phyloP scores from a whole-genome alignment of 179 eudicot species.

The Drosera spatulata region DNA sequence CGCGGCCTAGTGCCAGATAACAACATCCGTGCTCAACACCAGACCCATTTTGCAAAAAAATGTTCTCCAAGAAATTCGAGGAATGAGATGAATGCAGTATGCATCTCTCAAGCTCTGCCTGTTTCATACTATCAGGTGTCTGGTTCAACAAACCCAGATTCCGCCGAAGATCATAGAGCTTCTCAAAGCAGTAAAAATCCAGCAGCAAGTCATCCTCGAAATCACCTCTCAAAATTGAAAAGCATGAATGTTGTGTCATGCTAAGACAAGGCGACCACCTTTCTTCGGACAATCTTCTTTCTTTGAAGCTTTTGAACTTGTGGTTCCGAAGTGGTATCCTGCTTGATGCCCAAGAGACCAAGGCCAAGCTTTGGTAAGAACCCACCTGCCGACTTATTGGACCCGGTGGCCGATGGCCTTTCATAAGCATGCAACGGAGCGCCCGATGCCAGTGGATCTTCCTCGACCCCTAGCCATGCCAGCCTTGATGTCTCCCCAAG shows the following conservation, averaged over 20 bases:
- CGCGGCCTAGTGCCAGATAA: too few relatives aligned
- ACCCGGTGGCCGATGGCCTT: constrained; percentile 40
- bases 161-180: too few relatives aligned
- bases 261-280: constrained; percentile 38
- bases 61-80: too few relatives aligned
- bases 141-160: too few relatives aligned
- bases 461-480: constrained; percentile 95
- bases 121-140: too few relatives aligned
- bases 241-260: constrained; percentile 3
- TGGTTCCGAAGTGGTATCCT: constrained; percentile 41
- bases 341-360: constrained; percentile 72
- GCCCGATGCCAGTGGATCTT: constrained; percentile 72
- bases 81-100: too few relatives aligned
- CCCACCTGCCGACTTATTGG: constrained; percentile 63
- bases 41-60: too few relatives aligned
- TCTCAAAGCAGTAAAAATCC: too few relatives aligned
- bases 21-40: too few relatives aligned
- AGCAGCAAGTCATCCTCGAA: too few relatives aligned
- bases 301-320: constrained; percentile 63
- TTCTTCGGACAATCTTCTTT: constrained; percentile 69
- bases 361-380: constrained; percentile 83
- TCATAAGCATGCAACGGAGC: constrained; percentile 53
- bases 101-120: too few relatives aligned
- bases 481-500: constrained; percentile 78
- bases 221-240: constrained; percentile 11